phyloP scores from a whole-genome alignment of 73 alveolate species.

The Tetrahymena elliotti region DNA sequence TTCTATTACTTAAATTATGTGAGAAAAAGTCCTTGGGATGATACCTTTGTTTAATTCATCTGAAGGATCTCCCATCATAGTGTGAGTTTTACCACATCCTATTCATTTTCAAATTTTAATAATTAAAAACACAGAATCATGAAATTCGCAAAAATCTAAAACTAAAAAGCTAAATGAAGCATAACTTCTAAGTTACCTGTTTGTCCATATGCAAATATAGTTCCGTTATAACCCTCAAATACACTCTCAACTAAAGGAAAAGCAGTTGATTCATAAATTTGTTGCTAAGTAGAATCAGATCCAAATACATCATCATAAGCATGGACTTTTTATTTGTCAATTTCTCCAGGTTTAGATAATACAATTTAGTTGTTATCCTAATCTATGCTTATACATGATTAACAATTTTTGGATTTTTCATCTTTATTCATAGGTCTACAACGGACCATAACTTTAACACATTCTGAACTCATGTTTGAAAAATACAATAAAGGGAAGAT shows the following conservation, averaged over 20 bases:
- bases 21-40: slow-evolving; percentile 14
- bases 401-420: slow-evolving; percentile 42
- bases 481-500: neutral
- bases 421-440: slow-evolving; percentile 60
- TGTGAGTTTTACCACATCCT: slow-evolving; percentile 34
- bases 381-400: neutral
- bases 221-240: slow-evolving; percentile 78
- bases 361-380: neutral
- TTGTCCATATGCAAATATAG: slow-evolving; percentile 86
- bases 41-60: slow-evolving; percentile 6
- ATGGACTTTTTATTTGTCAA: slow-evolving; percentile 47
- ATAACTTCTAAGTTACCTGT: slow-evolving; percentile 18
- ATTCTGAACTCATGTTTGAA: slow-evolving; percentile 55
- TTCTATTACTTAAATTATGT: neutral
- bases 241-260: slow-evolving; percentile 61
- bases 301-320: slow-evolving; percentile 72
- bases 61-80: slow-evolving; percentile 27
- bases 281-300: slow-evolving; percentile 55
- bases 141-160: neutral
- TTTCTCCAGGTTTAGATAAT: slow-evolving; percentile 44
- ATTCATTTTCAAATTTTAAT: neutral
- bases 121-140: neutral
- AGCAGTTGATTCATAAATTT: slow-evolving; percentile 65
- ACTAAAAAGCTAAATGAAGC: neutral
- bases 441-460: slow-evolving; percentile 79